Percentiles rank a stretch among this genome's conserved stretches.
Evolutionary conservation across 2,329 filamentous ascomycete species (phyloP).

Genomic region (Microthyrium microscopicum): DNA sequence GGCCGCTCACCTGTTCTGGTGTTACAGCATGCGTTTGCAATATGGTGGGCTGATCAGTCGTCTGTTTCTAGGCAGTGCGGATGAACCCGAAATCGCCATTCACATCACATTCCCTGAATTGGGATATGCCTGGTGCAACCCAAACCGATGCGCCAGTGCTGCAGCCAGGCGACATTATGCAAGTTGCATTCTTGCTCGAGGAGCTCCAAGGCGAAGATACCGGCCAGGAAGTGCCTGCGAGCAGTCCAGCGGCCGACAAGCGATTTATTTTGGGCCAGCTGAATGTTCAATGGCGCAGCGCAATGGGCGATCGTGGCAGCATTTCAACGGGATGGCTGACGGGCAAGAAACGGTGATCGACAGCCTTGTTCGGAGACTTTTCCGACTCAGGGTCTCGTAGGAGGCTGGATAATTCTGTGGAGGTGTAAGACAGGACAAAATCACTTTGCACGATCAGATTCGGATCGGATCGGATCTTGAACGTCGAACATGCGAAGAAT

Average conservation of each 20-base stretch:
- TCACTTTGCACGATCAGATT: no score
- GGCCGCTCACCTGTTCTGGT: no score
- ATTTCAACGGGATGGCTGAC: conserved; percentile 69
- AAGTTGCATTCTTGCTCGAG: conserved; percentile 47
- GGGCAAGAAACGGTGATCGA: conserved; percentile 16
- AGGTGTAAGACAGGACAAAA: no score
- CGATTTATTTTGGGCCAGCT: conserved; percentile 52
- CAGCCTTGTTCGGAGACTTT: no score
- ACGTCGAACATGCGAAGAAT: no score
- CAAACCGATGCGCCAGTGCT: conserved; percentile 27
- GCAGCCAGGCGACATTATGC: conserved; percentile 45
- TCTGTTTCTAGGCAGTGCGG: conserved; percentile 31
- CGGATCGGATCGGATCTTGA: no score
- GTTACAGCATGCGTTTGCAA: no score
- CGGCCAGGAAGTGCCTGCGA: background rate
- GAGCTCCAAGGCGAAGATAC: conserved; percentile 32
- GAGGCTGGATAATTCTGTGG: no score
- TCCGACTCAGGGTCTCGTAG: no score
- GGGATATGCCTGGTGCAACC: conserved; percentile 24
- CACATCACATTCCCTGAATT: conserved; percentile 36
- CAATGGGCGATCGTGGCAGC: conserved; percentile 78
- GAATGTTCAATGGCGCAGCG: conserved; percentile 72
- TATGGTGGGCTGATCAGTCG: no score
- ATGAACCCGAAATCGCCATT: conserved; percentile 36
- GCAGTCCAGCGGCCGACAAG: conserved; percentile 17